Evolutionary conservation across 257 asterid species (phyloP).

Genomic region (Fraxinus pennsylvanica): DNA sequence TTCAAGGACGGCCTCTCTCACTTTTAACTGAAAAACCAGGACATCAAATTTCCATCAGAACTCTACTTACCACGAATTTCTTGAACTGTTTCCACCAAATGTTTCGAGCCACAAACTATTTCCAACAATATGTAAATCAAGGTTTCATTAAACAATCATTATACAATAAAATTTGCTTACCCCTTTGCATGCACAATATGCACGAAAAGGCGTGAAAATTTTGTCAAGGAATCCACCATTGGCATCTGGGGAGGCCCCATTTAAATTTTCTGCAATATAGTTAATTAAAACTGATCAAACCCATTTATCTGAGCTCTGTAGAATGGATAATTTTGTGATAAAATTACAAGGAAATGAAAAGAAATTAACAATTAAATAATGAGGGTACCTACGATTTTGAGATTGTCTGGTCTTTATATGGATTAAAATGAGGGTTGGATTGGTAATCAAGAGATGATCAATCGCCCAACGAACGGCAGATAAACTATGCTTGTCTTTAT

Average conservation of each 20-base stretch:
- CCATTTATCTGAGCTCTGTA: not conserved
- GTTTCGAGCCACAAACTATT: not conserved
- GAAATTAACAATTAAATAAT: not conserved
- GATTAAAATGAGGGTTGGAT: conserved; percentile 42
- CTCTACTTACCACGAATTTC: not conserved
- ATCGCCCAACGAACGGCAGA: conserved; percentile 66
- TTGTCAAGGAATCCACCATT: conserved; percentile 39
- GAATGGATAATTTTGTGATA: too few species aligned
- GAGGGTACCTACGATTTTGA: conserved; percentile 51
- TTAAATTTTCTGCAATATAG: conserved; percentile 29
- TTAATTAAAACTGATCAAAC: not conserved
- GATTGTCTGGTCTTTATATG: conserved; percentile 49
- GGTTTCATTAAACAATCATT: not conserved
- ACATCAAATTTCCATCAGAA: conserved; percentile 9
- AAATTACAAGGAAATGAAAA: not conserved
- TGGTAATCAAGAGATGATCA: conserved; percentile 42
- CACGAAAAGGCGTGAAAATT: conserved; percentile 47
- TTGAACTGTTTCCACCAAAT: not conserved
- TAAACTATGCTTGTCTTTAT: conserved; percentile 56
- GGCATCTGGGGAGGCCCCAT: conserved; percentile 33
- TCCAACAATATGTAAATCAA: not conserved
- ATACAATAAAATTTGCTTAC: conserved; percentile 32
- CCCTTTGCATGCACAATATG: conserved; percentile 68
- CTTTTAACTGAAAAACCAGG: conserved; percentile 42
- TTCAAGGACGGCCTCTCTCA: conserved; percentile 55